Evolutionary conservation across 2,329 filamentous ascomycete genomes (phyloP).

Genomic region (Bipolaris sorokiniana): DNA sequence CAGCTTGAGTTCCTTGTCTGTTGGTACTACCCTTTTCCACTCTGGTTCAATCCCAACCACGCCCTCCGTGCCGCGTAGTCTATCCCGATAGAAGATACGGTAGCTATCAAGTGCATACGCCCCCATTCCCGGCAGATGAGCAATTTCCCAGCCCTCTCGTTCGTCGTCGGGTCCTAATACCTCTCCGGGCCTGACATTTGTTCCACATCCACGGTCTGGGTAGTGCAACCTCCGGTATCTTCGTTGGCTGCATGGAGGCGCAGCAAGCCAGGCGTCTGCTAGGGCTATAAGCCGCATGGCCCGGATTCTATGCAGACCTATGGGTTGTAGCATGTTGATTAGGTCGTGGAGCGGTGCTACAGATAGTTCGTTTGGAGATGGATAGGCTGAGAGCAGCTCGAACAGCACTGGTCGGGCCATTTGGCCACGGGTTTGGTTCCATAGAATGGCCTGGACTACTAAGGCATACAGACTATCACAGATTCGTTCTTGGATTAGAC

Average conservation of each 20-base stretch:
- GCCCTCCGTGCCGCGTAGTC: constrained; percentile 63
- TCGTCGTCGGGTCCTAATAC: constrained; percentile 41
- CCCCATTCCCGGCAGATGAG: constrained; percentile 76
- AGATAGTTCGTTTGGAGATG: constrained; percentile 68
- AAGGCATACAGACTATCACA: constrained; percentile 78
- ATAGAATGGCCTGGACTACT: constrained; percentile 80
- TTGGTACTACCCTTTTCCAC: constrained; percentile 84
- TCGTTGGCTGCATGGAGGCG: constrained; percentile 65
- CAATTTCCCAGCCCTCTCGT: constrained; percentile 76
- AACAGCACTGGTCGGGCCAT: constrained; percentile 79
- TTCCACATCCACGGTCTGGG: constrained; percentile 25
- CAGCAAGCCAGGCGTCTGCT: constrained; percentile 69
- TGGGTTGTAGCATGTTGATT: constrained; percentile 26
- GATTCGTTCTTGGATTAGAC: constrained; percentile 83
- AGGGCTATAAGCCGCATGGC: constrained; percentile 72
- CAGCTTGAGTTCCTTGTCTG: constrained; percentile 87
- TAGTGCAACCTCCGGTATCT: constrained; percentile 63
- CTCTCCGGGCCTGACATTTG: constrained; percentile 55
- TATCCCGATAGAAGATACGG: constrained; percentile 90
- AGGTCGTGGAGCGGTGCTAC: constrained; percentile 27
- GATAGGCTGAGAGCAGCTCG: constrained; percentile 69
- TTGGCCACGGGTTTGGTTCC: constrained; percentile 78
- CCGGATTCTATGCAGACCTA: constrained; percentile 53
- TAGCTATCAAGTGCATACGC: constrained; percentile 86
- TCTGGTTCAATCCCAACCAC: constrained; percentile 76